Base-by-base conservation (phyloP, 2,329 filamentous ascomycete species). In the Neofusicoccum kwambonambiense region DNA sequence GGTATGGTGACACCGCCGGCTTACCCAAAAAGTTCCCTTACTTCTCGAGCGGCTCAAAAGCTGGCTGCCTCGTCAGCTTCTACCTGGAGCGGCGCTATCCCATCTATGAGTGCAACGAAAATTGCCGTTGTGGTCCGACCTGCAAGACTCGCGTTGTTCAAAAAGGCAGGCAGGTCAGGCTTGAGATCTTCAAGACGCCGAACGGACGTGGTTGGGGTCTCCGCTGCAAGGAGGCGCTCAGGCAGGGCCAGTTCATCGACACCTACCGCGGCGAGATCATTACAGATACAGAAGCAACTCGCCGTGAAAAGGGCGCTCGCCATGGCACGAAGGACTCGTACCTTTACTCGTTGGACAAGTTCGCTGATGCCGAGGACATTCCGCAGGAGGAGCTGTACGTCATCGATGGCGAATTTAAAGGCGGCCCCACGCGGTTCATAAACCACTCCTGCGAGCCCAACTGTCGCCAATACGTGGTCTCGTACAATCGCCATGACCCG, bases 401-500 rank as follows among this genome's bases (percentile, higher is more conserved):
- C 0, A 79, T 85, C 0, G 83, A 86, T 62, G 92, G 92, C 11
- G 89, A 93, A 74, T 90, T 90, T 74, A 87, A 89, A 81, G 90
- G 91, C 0, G 90, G 90, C 0, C 90, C 90, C 0, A 91, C 90
- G 0, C 85, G 91, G 2, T 95, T 94, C 76, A 90, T 94, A 74
- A 95, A 95, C 70, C 91, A 95, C 74, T 90, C 86, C 1, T 94
- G 91, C 74, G 86, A 91, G 4, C 91, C 91, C 0, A 94, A 93
- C 71, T 84, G 92, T 72, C 83, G 89, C 13, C 91, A 93, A 66
- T 94, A 93, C 76, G 90, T 90, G 0, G 87, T 92, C 0, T 89
- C 91, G 1, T 90, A 90, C 58, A 91, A 93, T 71, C 89, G 91
- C 67, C 86, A 89, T 0, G 90, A 93, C 71, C 87, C 87, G 65